Evolutionary conservation across 768 basidiomycete species (phyloP), one percentile per base, ranked within the genome.

Genomic region (Mycena latifolia): DNA sequence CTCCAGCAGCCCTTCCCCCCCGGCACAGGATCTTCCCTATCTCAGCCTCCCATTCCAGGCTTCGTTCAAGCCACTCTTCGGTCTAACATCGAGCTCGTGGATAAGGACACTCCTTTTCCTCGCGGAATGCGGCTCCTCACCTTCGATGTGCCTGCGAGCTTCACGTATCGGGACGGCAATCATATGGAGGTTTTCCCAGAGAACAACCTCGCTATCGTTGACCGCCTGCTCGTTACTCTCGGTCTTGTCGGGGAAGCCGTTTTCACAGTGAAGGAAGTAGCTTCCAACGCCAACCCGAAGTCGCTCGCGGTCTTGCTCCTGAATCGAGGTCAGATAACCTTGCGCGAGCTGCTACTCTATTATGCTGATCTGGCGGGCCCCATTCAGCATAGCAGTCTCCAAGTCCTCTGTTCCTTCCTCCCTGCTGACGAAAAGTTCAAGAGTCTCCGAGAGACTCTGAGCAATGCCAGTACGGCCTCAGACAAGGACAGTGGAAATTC

Each of bases 111-210:
- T 0, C 67, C 67, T 2, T 0, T 51, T n/a, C 67, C 63, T 17
- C 67, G 67, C 12, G 41, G 67, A 1, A 68, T 68, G 67, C 67
- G 67, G 4, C 67, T 61, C 8, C 41, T 68, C 57, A 45, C 46
- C 37, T 52, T 68, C 31, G 62, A 63, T 10, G 28, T 68, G 17
- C 67, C 67, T 7, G 47, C 63, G 8, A 54, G 31, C 9, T 68
- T 64, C 29, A 33, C 27, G 3, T 68, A 68, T n/a, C 67, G 67
- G 3, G 67, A 60, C 11, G 67, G 67, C 20, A 62, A 68, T 18
- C 67, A 68, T 52, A 55, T 68, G 57, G 62, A 64, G 29, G 63
- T 68, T 6, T 64, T 68, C 41, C 67, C 67, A 0, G 67, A 68
- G 54, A 68, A 68, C 52, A 39, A 68, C 22, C 58, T 25, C 15